These are phyloP conservation scores for Jatropha curcas DNA, from an alignment of 345 rosid genomes.

Conservation along the genomic window DNA sequence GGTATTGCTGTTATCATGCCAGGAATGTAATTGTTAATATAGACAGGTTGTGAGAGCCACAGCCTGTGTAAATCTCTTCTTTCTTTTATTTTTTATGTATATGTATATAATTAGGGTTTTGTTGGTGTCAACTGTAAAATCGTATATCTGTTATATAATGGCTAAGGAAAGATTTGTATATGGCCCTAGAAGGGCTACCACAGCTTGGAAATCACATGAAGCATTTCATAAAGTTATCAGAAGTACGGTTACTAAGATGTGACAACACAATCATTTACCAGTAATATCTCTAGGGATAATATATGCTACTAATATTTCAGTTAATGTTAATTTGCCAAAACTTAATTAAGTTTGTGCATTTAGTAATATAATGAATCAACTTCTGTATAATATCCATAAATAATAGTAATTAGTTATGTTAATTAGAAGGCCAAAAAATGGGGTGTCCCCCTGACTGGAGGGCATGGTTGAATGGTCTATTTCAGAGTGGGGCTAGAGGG, in stretches of 20 bases:
- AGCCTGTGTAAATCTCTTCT: too few relatives aligned
- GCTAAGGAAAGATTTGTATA: not conserved
- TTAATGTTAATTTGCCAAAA: not conserved
- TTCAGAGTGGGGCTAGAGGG: conserved; percentile 34
- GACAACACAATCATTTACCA: conserved; percentile 12
- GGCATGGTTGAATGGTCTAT: conserved; percentile 41
- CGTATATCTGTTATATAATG: not conserved
- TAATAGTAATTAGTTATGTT: too few relatives aligned
- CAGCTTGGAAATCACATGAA: conserved; percentile 17
- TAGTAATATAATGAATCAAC: too few relatives aligned
- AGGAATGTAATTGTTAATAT: too few relatives aligned
- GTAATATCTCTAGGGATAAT: not conserved
- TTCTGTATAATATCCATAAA: too few relatives aligned
- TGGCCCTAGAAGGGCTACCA: conserved; percentile 10
- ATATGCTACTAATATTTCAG: too few relatives aligned
- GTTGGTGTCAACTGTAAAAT: not conserved
- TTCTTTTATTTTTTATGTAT: too few relatives aligned
- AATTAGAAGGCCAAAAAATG: too few relatives aligned
- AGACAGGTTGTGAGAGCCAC: too few relatives aligned
- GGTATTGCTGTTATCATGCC: too few relatives aligned
- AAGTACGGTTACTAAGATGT: conserved; percentile 6
- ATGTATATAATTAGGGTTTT: conserved; percentile 1
- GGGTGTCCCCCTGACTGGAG: conserved; percentile 7
- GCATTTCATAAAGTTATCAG: not conserved
- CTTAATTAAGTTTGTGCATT: too few relatives aligned